phyloP scores from a whole-genome alignment of 345 rosid species.

The Pugionium dolabratum region DNA sequence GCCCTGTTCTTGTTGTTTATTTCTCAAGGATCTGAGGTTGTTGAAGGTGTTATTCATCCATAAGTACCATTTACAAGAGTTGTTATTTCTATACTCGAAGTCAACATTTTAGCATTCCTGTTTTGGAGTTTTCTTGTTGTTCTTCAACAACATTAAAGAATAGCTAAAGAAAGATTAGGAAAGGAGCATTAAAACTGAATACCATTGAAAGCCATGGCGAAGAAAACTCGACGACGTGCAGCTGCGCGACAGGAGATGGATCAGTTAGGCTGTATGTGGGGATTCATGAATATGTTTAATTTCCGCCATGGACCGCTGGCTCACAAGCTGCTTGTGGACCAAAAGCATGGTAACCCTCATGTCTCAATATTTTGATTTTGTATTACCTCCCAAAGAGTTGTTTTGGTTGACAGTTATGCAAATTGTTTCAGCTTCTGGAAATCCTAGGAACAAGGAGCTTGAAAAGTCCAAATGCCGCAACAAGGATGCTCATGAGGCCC shows the following conservation, averaged over 20 bases:
- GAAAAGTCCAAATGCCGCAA: constrained; percentile 36
- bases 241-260: constrained; percentile 54
- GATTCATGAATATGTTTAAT: constrained; percentile 75
- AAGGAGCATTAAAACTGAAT: constrained; percentile 15
- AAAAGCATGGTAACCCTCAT: constrained; percentile 40
- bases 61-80: not conserved
- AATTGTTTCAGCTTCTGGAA: constrained; percentile 45
- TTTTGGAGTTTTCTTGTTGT: constrained; percentile 13
- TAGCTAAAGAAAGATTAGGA: constrained; percentile 15
- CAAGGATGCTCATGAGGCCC: constrained; percentile 46
- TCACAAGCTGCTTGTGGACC: constrained; percentile 67
- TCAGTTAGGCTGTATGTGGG: constrained; percentile 93
- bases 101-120: not conserved
- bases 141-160: constrained; percentile 8
- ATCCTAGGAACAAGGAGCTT: constrained; percentile 42
- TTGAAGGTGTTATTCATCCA: constrained; percentile 13
- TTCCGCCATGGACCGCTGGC: constrained; percentile 66
- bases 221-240: constrained; percentile 46
- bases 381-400: not conserved
- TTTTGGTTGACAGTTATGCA: constrained; percentile 11
- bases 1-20: constrained; percentile 18
- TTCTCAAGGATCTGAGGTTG: constrained; percentile 22
- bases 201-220: constrained; percentile 29
- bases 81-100: not conserved
- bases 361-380: not conserved